Base-by-base conservation (phyloP, 768 basidiomycete species). In the Tremella fuciformis region DNA sequence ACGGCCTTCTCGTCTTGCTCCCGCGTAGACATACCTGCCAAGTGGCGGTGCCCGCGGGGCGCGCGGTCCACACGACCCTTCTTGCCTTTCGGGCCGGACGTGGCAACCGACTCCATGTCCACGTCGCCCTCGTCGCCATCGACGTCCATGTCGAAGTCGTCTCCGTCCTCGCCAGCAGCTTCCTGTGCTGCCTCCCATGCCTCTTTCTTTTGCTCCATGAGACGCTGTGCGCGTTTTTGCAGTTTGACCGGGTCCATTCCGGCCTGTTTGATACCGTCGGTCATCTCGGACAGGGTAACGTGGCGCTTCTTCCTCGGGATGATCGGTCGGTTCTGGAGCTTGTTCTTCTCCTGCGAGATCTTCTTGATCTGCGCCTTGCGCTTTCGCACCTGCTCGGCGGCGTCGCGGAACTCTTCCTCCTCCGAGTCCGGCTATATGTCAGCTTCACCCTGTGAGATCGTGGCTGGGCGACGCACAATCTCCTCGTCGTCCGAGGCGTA, bases 221-320 rank as follows among this genome's bases (percentile, higher is more conserved):
- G 77, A 71, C 86, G 81, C 69, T 83, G 83, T 6, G 92, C 96
- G n/a, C 93, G 86, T 60, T 89, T 89, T 76, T 91, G 83, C 66
- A 99, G 86, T 50, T 83, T 83, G 64, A 86, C 87, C 3, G 96
- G 88, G 75, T 99, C 89, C 64, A 89, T 82, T 0, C 96, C 96
- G 15, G 89, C 89, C 67, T 85, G 85, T n/a, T 87, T 88, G 76
- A 98, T 78, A 73, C 85, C 87, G 11, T 82, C 78, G 22, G 89
- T 86, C 67, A 98, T 84, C 74, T 94, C 90, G 39, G 79, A 78
- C 72, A 88, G 74, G 77, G 84, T 80, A 50, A 85, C 81, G 55
- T 84, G 80, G 78, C 88, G 78, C 74, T 86, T 81, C 79, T 84
- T 73, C 77, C 86, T 78, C 1, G 82, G 68, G 82, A 94, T 71